Evolutionary conservation across 225 moss, liverwort and hornwort species (phyloP), one percentile per base, ranked within the genome.

Genomic region (Sphagnum contortum): DNA sequence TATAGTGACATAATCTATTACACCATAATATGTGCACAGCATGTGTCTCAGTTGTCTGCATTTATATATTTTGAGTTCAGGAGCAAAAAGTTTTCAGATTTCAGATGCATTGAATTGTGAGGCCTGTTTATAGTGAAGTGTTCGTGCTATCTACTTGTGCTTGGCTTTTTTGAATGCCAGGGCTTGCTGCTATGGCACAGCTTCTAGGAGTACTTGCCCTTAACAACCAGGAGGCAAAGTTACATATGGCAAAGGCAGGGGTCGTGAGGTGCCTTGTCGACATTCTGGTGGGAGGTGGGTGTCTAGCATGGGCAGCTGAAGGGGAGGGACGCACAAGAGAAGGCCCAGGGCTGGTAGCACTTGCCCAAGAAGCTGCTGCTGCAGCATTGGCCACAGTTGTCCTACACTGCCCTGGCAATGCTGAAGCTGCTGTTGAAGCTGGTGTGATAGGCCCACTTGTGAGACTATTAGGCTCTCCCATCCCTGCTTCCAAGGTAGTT

Each of bases 181-280:
- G 91, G 0, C 72, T 91, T 50, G 91, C 86, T 54, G 86, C 88
- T 45, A 82, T 91, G 79, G 86, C 80, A 48, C 88, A 91, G 44
- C 64, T 91, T 49, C 4, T 91, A 57, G 91, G 91, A 46, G 74
- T 91, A 14, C 57, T 91, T 56, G 88, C 82, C 0, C 73, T 84
- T 0, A 80, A 82, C n/a, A 86, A 60, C 45, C 65, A 81, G 10
- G 77, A 84, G 66, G 77, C 70, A 12, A 87, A 91, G 57, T 12
- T 79, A 49, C 14, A 64, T 0, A 87, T 91, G 87, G 84, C 70
- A 0, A 12, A 88, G 29, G 88, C 78, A 67, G 91, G 91, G 55
- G 86, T 66, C 7, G 72, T 91, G 3, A 64, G 74, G 52, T 88
- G 84, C 9, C 80, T 91, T 58, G 82, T 87, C 6, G 84, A 84